Evolutionary conservation across 2,329 filamentous ascomycete genomes (phyloP).

Genomic region (Tolypocladium tropicale): DNA sequence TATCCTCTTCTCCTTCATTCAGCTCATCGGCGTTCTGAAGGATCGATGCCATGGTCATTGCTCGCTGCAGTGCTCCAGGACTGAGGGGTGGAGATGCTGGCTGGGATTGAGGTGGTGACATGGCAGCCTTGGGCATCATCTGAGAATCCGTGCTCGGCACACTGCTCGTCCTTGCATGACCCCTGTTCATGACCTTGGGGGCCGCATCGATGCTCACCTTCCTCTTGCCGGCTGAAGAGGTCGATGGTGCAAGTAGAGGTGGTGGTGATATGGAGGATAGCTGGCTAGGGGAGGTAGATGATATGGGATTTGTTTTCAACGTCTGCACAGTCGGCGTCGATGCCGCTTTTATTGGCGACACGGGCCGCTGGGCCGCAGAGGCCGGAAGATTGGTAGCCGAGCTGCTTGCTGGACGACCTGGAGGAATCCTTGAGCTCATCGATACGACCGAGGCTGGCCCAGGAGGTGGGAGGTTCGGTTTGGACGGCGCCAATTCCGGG

Average conservation of each 20-base stretch:
- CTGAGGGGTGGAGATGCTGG: slow-evolving; percentile 25
- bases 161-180: slow-evolving; percentile 32
- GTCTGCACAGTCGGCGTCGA: slow-evolving; percentile 10
- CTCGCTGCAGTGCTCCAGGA: slow-evolving; percentile 17
- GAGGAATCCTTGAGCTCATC: slow-evolving; percentile 29
- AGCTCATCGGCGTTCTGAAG: slow-evolving; percentile 46
- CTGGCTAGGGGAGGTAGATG: slow-evolving; percentile 16
- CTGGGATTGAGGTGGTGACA: slow-evolving; percentile 22
- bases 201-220: slow-evolving; percentile 33
- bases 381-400: slow-evolving; percentile 10
- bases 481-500: slow-evolving; percentile 31
- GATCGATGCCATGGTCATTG: slow-evolving; percentile 44
- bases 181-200: slow-evolving; percentile 20
- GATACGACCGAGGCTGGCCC: slow-evolving; percentile 36
- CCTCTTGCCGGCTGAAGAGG: slow-evolving; percentile 21
- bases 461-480: slow-evolving; percentile 23
- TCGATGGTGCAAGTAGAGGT: slow-evolving; percentile 23
- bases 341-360: slow-evolving; percentile 39
- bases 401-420: slow-evolving; percentile 27
- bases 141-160: slow-evolving; percentile 24
- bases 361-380: slow-evolving; percentile 28
- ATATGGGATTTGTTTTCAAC: slow-evolving; percentile 8
- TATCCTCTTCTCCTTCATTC: slow-evolving; percentile 17
- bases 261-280: slow-evolving; percentile 21
- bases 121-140: slow-evolving; percentile 20